Evolutionary conservation across 257 asterid genomes (phyloP), one percentile per base, ranked within the genome.

Genomic region (Forsythia suspensa): DNA sequence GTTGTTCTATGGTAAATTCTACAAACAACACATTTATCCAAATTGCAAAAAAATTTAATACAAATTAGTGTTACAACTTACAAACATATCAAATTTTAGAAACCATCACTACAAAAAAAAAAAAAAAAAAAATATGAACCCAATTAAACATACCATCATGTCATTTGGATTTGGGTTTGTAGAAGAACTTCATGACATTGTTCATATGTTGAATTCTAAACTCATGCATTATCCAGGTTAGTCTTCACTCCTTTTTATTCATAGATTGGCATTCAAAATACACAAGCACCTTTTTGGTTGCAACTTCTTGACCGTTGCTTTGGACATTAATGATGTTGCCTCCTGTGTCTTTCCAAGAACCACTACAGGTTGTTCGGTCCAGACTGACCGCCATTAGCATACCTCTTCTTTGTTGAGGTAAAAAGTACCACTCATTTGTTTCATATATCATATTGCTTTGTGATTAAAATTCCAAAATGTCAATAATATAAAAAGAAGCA

Each of bases 221-320:
- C 71, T 66, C 71, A 10, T 66, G 41, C 71, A 66, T 66, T 10
- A n/a, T n/a, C n/a, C n/a, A n/a, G n/a, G n/a, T n/a, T n/a, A n/a
- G n/a, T n/a, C n/a, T n/a, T n/a, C n/a, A n/a, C n/a, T n/a, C n/a
- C n/a, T 71, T 70, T 29, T 18, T 6, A 24, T 18, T 20, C 36
- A 7, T 71, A 3, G 15, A 11, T 42, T 40, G 18, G 5, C 46
- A 29, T 36, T 11, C 38, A 20, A 2, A 41, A 20, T 37, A 71
- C 12, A n/a, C 24, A 3, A 42, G 59, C 5, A 11, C 1, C 18
- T n/a, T 71, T 42, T 20, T 71, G 12, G 2, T 2, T 8, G 59
- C 57, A 10, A 71, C 8, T 41, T 10, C 36, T n/a, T 18, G 59
- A 16, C 40, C 59, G 4, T 41, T 18, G 57, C 36, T 6, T n/a